Evolutionary conservation across 805 yeast genomes (phyloP), one percentile per base, ranked within the genome.

Genomic region (Kodamaea sagamina): DNA sequence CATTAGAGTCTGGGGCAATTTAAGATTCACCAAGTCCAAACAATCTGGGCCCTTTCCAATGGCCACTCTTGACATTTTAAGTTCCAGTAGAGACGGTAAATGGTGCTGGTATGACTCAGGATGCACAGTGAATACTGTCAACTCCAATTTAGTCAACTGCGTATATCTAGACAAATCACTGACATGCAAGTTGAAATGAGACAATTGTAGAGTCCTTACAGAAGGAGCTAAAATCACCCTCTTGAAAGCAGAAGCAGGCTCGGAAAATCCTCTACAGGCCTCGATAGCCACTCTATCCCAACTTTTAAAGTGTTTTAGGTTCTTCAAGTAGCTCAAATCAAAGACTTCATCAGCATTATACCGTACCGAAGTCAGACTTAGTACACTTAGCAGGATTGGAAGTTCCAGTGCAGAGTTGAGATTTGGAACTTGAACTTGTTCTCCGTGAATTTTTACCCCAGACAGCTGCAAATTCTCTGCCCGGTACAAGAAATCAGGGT

Each of bases 211-310:
- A 2, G 34, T 29, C 15, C 15, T 29, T 4, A 29, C 34, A 29
- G 34, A 29, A 2, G 19, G 15, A 15, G 34, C 19, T 3, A 29
- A 10, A 4, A 29, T 29, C 3, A 29, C 7, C 9, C 17, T 13
- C 15, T 29, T 29, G 34, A 29, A 29, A 13, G 34, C 19, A 13
- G 34, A 13, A n/a, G 34, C 34, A 29, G 34, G 34, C 17, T 29
- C 34, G 3, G 34, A 29, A 17, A 13, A 29, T 4, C 34, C 34
- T 29, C 19, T 29, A 10, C 34, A 29, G 11, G 34, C 34, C 17
- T 29, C 34, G 5, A 29, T 13, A 12, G 34, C 34, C 11, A 29
- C 15, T 9, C 34, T 29, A 10, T 29, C 34, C 34, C 34, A 29
- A 10, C 34, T 29, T 29, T 29, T 29, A 17, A 29, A 29, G 15